phyloP scores from a whole-genome alignment of 2,329 filamentous ascomycete genomes.

The Arthroderma sp. region DNA sequence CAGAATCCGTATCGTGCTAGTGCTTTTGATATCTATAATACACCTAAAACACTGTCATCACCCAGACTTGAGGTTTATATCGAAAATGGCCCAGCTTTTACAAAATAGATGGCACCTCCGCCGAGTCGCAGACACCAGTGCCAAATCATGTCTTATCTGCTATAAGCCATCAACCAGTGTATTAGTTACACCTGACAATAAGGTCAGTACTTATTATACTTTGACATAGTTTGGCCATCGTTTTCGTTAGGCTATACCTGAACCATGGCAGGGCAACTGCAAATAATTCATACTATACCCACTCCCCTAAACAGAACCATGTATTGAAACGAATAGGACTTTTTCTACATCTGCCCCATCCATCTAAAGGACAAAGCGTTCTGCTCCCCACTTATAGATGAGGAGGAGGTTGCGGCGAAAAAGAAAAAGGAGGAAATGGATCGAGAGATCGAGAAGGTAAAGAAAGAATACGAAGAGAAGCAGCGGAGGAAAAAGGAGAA shows the following conservation, averaged over 20 bases:
- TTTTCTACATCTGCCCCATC: conserved; percentile 77
- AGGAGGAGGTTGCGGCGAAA: conserved; percentile 32
- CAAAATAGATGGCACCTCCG: conserved; percentile 76
- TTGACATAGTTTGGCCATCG: not conserved
- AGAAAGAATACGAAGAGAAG: conserved; percentile 58
- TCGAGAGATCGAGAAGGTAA: conserved; percentile 37
- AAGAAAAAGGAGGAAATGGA: conserved; percentile 35
- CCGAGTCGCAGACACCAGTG: conserved; percentile 69
- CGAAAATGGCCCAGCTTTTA: conserved; percentile 27
- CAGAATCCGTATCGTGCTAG: not conserved
- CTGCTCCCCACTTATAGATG: conserved; percentile 46
- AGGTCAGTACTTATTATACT: conserved; percentile 43
- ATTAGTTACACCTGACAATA: conserved; percentile 76
- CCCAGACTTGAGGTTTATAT: not conserved
- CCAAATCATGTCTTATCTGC: conserved; percentile 82
- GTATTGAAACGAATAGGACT: conserved; percentile 45
- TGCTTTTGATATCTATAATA: not conserved
- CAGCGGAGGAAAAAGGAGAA: conserved; percentile 58
- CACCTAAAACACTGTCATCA: not conserved
- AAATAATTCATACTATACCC: not conserved
- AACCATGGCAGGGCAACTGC: too few relatives aligned
- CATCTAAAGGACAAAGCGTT: conserved; percentile 79
- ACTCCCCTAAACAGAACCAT: not conserved
- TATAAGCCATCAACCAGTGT: conserved; percentile 80
- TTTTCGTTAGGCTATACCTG: too few relatives aligned